Evolutionary conservation across 768 basidiomycete genomes (phyloP).

Genomic region (Tricholoma hemisulphureum): DNA sequence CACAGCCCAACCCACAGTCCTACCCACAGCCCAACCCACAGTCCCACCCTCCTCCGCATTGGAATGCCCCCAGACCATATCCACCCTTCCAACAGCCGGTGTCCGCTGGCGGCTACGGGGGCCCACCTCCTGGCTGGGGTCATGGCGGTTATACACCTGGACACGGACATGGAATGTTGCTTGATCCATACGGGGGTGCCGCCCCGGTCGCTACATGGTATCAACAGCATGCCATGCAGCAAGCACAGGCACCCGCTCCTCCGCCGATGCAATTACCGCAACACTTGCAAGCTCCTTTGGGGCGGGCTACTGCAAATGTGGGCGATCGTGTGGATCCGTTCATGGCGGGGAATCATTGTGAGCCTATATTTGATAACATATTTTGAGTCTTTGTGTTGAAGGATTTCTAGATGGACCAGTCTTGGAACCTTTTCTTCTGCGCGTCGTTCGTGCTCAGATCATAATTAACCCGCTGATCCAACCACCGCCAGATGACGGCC

Average conservation of each 20-base stretch:
- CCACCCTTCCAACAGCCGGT: constrained; percentile 2
- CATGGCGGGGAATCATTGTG: constrained; percentile 20
- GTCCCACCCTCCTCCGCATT: background rate
- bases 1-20: background rate
- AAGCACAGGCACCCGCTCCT: constrained; percentile 6
- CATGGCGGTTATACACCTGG: constrained; percentile 1
- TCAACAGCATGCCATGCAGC: background rate
- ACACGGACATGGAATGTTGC: background rate
- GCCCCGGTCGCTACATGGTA: background rate
- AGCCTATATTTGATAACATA: no score
- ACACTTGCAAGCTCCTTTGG: background rate
- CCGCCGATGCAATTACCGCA: background rate
- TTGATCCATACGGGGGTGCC: background rate
- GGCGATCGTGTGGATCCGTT: constrained; percentile 18
- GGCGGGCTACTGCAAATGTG: constrained; percentile 6
- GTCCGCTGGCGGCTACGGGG: background rate
- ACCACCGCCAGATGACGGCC: constrained; percentile 39
- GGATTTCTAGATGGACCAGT: constrained; percentile 61
- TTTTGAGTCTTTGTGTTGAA: background rate
- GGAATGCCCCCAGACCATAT: no score
- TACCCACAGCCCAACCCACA: background rate
- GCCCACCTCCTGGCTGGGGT: background rate
- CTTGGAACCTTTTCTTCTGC: constrained; percentile 56
- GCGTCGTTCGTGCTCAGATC: constrained; percentile 45
- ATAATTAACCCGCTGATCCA: constrained; percentile 62